Base-by-base conservation (phyloP, 306 rosid species). In the Sindora glabra region DNA sequence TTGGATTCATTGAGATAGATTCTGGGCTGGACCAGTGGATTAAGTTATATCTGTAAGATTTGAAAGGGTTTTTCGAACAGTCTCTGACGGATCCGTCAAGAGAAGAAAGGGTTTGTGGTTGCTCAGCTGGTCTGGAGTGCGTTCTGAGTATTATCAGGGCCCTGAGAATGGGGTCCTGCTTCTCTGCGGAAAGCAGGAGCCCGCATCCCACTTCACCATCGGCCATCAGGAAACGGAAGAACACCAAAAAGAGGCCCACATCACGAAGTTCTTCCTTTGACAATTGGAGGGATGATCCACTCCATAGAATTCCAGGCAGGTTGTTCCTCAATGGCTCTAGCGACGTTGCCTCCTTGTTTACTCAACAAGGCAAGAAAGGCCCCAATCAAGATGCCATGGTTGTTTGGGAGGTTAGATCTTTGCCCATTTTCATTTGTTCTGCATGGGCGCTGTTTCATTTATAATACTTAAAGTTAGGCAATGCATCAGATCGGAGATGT, bases 81-180 rank as follows among this genome's bases (percentile, higher is more conserved):
- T 57, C 47, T 64, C 77, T 82, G 76, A 77, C 96, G 96, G 99
- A 89, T 82, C 81, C 87, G 0, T 80, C 81, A 65, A 71, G 46
- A 19, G 89, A 74, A 57, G 64, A 65, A 16, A 56, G 84, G 55
- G 83, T 81, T 50, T 38, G 40, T 19, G 54, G 54, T 41, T 68
- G 85, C 48, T 73, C 71, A 44, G 89, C 70, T 79, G 95, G 75
- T 48, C 81, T 94, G 94, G 99, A 94, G 84, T 94, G 99, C 86
- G 67, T 94, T 73, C 66, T 89, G 13, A 69, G 74, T 61, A 78
- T 89, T 52, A 78, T 94, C 66, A 89, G 97, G 89, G 94, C 90
- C 76, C 97, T 94, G 24, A 79, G 94, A 68, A 94, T 94, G 99
- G 99, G 99, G 84, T 94, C 99, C 99, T 94, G 99, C 95, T 84